Base-by-base conservation (phyloP, 306 rosid species). In the Astragalus glycyphyllos region DNA sequence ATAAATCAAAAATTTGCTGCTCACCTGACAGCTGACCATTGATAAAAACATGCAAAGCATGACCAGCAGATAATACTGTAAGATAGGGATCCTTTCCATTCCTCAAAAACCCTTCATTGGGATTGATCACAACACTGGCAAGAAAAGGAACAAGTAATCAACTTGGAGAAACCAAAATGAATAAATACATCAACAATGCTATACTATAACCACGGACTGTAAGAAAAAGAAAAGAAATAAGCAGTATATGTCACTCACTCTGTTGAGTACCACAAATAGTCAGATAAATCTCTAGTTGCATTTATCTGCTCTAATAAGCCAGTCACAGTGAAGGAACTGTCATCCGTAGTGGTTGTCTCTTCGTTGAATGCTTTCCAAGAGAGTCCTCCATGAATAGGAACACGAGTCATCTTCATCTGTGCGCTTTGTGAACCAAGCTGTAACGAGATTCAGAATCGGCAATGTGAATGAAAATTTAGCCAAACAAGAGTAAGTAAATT, bases 261-360 rank as follows among this genome's bases (percentile, higher is more conserved):
- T 80, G 99, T 94, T 49, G 88, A 73, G 87, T 94, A 94, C 99
- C 99, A 94, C 88, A 94, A 79, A 77, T 94, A 91, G 71, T 94
- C 99, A 29, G 99, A 80, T 53, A 82, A 72, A 80, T 94, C 99
- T 73, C 99, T 86, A 38, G 99, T 94, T 74, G 91, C 86, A 81
- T 94, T 94, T 75, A 94, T 79, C 86, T 94, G 99, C 78, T 94
- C 99, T 81, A 91, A 82, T 66, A 94, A 80, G 55, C 99, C 99
- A 4, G 72, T 79, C 40, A 73, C 84, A 0, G 96, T 89, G 77
- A 91, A 89, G 50, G 96, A 72, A 76, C 85, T 80, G 46, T 91
- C 96, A 71, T 72, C 81, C 44, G 89, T 86, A 61, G 92, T 75
- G 51, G 92, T 48, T 48, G 95, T 82, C 80, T 90, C 91, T 63